phyloP scores from a whole-genome alignment of 257 asterid genomes.

The Agastache rugosa region DNA sequence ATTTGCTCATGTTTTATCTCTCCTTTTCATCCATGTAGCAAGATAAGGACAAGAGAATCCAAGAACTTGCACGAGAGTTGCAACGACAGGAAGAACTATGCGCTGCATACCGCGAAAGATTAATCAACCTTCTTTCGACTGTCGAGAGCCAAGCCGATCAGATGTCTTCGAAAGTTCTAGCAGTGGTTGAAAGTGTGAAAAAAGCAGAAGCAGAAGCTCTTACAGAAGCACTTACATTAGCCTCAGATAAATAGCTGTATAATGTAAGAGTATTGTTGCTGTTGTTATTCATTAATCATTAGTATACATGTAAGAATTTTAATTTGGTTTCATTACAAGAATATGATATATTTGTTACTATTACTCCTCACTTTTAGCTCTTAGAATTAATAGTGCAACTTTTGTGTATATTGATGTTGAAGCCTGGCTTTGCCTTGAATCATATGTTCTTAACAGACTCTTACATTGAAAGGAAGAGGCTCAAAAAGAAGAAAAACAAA shows the following conservation, averaged over 20 bases:
- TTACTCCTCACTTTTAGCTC: neutral
- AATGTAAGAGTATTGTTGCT: neutral
- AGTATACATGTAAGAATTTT: constrained; percentile 5
- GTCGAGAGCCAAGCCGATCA: constrained; percentile 54
- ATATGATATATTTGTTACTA: neutral
- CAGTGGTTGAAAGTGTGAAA: constrained; percentile 54
- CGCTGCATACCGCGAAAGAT: constrained; percentile 48
- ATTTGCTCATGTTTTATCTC: neutral
- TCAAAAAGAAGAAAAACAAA: no score
- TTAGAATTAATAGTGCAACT: no score
- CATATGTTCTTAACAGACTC: no score
- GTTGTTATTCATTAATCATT: neutral
- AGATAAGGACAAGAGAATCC: constrained; percentile 68
- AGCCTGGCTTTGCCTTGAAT: no score
- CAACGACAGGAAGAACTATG: constrained; percentile 63
- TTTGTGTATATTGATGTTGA: no score
- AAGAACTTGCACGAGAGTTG: constrained; percentile 61
- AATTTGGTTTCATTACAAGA: constrained; percentile 19
- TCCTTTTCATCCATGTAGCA: constrained; percentile 35
- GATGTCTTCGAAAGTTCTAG: constrained; percentile 57
- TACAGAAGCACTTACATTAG: constrained; percentile 30
- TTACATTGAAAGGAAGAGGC: no score
- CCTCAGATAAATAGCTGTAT: constrained; percentile 10
- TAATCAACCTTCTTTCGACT: constrained; percentile 45
- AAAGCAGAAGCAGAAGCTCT: constrained; percentile 63